Evolutionary conservation across 2,329 filamentous ascomycete species (phyloP), one percentile per base, ranked within the genome.

Genomic region (Aspergillus sp.): DNA sequence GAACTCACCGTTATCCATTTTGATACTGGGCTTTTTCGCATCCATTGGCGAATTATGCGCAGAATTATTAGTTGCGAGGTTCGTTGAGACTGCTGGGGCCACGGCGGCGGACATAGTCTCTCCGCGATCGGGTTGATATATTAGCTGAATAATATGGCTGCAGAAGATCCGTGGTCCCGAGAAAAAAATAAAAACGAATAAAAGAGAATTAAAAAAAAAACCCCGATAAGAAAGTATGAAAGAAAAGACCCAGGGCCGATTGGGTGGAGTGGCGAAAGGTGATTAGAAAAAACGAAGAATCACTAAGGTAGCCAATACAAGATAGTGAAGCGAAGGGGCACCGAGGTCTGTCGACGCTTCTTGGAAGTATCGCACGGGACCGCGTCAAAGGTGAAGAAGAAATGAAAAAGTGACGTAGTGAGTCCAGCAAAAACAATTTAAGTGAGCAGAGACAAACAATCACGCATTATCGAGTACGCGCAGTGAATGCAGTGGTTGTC

Each of bases 11-110:
- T 48, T 48, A n/a, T 77, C 74, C 64, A 68, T 66, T 57, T 77
- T 72, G 54, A 72, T 56, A 33, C 63, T 63, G 54, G 68, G 69
- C 62, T 75, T 77, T 64, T 77, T 77, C 55, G 71, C 68, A 62
- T 79, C 77, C 74, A 79, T 77, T 64, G 75, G 69, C 51, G 75
- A 69, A 57, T 72, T 73, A 59, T 68, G 70, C 60, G 63, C 67
- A 50, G 58, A 65, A 51, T 70, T 62, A 62, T 66, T 65, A 61
- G 60, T 52, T 30, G 60, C 48, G 61, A 64, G 62, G 53, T 64
- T 68, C 62, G 70, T 69, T 48, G 75, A 72, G 49, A 67, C 66
- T 55, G 70, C 69, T 55, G 71, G 66, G 63, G 73, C 72, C 59
- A 77, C 72, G 45, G 70, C 71, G 65, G 75, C 72, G 67, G 75